These are phyloP conservation scores for Plantago elongata DNA, from an alignment of 257 asterid genomes.

Conservation along the genomic window DNA sequence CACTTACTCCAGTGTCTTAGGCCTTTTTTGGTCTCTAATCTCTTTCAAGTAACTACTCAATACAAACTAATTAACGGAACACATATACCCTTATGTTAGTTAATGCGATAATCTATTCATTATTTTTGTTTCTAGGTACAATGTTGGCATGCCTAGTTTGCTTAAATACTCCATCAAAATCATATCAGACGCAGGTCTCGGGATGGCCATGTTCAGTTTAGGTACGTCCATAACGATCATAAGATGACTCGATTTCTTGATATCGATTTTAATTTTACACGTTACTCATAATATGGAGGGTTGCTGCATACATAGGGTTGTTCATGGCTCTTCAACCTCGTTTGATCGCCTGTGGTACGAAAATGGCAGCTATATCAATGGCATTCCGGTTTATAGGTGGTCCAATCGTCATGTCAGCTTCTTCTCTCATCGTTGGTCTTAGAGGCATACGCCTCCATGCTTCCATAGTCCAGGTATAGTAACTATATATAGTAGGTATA, in stretches of 20 bases:
- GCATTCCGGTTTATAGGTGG: slow-evolving; percentile 53
- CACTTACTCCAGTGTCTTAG: slow-evolving; percentile 62
- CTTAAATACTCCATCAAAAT: slow-evolving; percentile 61
- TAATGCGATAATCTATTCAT: no score
- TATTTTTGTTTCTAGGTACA: slow-evolving; percentile 43
- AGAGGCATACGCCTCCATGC: slow-evolving; percentile 43
- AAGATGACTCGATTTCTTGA: no score
- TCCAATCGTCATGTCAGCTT: slow-evolving; percentile 54
- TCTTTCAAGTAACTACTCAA: slow-evolving; percentile 43
- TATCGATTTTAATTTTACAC: neutral
- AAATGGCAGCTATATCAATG: slow-evolving; percentile 58
- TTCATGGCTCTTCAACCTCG: slow-evolving; percentile 81
- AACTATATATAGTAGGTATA: no score
- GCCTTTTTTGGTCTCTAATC: slow-evolving; percentile 63
- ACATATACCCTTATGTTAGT: no score
- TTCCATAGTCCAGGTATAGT: slow-evolving; percentile 75
- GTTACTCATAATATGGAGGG: neutral
- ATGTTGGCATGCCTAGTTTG: slow-evolving; percentile 68
- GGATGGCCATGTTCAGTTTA: slow-evolving; percentile 78
- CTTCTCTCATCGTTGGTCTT: slow-evolving; percentile 57
- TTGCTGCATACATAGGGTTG: slow-evolving; percentile 27
- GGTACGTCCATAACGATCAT: slow-evolving; percentile 25
- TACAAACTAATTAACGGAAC: neutral
- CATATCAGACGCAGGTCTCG: slow-evolving; percentile 75
- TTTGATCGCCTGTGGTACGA: slow-evolving; percentile 57